Evolutionary conservation across 2,329 filamentous ascomycete species (phyloP), one percentile per base, ranked within the genome.

Genomic region (Phialophora tarda): DNA sequence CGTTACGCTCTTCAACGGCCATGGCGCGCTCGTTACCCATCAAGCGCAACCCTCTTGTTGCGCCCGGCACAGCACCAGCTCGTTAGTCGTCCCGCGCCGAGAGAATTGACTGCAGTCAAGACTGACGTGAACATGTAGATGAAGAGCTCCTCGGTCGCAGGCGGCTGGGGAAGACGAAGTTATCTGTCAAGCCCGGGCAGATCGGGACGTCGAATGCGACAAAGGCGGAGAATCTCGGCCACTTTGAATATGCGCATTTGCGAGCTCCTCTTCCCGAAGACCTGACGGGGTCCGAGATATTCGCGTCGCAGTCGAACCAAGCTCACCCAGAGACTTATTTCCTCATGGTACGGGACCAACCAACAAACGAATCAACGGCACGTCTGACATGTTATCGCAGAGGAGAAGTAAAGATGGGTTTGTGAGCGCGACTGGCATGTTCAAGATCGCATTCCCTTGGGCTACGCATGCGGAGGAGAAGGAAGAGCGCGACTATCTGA

Each of bases 191-290:
- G 81, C 88, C 92, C 74, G 88, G 89, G 38, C 88, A 90, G 73
- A 82, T 89, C n/a, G 87, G 87, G 66, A 86, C 87, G 10, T 85
- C 86, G 47, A 90, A 88, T 78, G 89, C 92, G 70, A 87, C 88
- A 64, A 91, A 92, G 77, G 83, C 88, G 55, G 85, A 89, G 71
- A 88, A 90, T 72, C 83, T 95, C 67, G 92, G 92, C 59, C 88
- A 89, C 55, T 97, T 99, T 77, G 95, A 98, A 79, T 99, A 99
- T 79, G 94, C 93, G 71, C 95, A 99, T 77, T 85, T 99, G 58
- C 91, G 94, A 75, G 94, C 93, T 67, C 94, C 95, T 14, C 82
- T 99, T 55, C 95, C 95, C 58, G 95, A 93, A 79, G 93, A 95
- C 71, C 89, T 98, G 72, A 87, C 89, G 68, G 85, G 85, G 30